Conservation (phyloP, 164 flowering plant species). For the Vitis rotundifolia region DNA sequence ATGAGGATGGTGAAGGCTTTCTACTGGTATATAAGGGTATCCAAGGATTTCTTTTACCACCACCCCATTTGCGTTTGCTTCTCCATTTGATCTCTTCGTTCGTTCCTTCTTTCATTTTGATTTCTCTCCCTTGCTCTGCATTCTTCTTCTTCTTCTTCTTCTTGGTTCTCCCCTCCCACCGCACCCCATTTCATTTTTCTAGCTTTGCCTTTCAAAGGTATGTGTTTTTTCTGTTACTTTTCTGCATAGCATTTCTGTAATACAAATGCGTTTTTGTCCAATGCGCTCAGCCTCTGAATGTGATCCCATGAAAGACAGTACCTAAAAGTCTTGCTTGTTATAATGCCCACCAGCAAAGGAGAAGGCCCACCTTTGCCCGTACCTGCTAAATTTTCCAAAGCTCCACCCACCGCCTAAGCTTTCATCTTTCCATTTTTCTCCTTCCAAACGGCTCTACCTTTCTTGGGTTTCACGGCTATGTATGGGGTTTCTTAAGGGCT, state of each 20-base stretch:
- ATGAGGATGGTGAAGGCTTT: neutral
- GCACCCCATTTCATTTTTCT: too few species aligned
- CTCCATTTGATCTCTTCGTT: neutral
- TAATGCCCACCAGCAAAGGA: neutral
- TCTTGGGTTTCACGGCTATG: neutral
- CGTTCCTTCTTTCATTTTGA: neutral
- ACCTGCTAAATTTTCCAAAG: neutral
- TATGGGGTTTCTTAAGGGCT: neutral
- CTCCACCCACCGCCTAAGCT: neutral
- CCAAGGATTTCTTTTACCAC: neutral
- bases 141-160: too few species aligned
- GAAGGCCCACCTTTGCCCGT: neutral
- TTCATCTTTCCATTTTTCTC: neutral
- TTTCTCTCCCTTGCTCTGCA: neutral
- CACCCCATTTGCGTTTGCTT: neutral
- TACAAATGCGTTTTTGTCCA: too few species aligned
- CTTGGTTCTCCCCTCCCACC: too few species aligned
- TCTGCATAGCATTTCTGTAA: too few species aligned
- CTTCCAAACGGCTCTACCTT: neutral
- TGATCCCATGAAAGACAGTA: too few species aligned
- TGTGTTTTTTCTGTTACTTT: too few species aligned
- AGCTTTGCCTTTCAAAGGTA: too few species aligned
- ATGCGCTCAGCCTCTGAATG: too few species aligned
- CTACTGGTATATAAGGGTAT: neutral
- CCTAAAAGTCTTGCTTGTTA: neutral